A percentile compares a stretch with the other conserved stretches of the same genome.
Evolutionary conservation across 1,284 basidiomycete species (phyloP).

Genomic region (Apiotrichum gamsii): DNA sequence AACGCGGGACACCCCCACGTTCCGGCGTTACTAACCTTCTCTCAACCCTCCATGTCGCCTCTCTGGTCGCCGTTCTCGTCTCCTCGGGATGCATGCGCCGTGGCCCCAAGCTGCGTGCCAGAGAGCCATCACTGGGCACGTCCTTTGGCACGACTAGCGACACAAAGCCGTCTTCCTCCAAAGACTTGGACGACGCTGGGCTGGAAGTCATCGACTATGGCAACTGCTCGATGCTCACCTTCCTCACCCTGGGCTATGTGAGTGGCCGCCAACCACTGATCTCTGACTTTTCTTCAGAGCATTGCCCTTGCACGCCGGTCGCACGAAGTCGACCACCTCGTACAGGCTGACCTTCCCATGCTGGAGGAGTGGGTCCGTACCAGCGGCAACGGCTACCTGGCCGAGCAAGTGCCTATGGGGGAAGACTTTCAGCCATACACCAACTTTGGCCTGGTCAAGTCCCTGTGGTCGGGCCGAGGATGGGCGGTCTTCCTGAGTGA

Average conservation of each 20-base stretch:
- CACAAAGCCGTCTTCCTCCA: conserved; percentile 2
- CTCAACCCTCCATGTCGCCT: conserved; percentile 4
- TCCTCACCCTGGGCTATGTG: conserved; percentile 39
- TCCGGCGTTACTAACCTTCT: conserved; percentile 2
- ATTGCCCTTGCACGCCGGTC: conserved; percentile 26
- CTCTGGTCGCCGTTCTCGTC: background rate
- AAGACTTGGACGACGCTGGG: conserved; percentile 3
- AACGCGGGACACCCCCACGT: conserved; percentile 4
- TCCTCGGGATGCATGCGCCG: conserved; percentile 33
- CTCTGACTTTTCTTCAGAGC: conserved; percentile 15
- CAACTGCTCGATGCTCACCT: conserved; percentile 37
- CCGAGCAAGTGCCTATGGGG: conserved; percentile 1
- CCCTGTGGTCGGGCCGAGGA: conserved; percentile 31
- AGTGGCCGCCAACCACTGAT: conserved; percentile 14
- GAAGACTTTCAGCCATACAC: conserved; percentile 20
- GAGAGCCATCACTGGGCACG: conserved; percentile 28
- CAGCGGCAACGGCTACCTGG: conserved; percentile 9
- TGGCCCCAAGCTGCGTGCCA: conserved; percentile 33
- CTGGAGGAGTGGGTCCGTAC: conserved; percentile 34
- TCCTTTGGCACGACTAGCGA: conserved; percentile 34
- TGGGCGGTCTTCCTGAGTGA: conserved; percentile 28
- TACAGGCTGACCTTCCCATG: conserved; percentile 36
- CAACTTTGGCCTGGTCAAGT: conserved; percentile 24
- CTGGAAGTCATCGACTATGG: conserved; percentile 39
- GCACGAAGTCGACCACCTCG: conserved; percentile 25